Conservation (phyloP, 441 rosid genomes). For the Populus trichocarpa region DNA sequence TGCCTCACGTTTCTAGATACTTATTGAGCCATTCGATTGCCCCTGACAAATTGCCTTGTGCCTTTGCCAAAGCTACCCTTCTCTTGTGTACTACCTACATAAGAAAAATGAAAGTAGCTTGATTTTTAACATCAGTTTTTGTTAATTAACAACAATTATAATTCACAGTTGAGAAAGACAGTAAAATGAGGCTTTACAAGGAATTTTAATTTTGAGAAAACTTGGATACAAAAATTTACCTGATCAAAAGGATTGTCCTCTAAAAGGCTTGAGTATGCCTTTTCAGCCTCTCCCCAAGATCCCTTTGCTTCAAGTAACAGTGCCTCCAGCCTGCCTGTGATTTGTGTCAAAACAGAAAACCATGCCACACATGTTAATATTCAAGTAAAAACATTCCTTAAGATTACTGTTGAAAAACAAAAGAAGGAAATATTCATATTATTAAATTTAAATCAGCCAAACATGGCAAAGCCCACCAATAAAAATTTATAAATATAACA, state of each 20-base stretch:
- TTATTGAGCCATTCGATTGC: conserved; percentile 90
- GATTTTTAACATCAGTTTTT: conserved; percentile 1
- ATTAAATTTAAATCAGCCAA: neutral
- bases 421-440: neutral
- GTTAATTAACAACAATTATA: neutral
- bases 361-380: neutral
- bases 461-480: neutral
- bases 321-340: conserved; percentile 79
- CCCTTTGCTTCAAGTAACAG: conserved; percentile 94
- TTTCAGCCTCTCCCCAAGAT: conserved; percentile 86
- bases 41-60: conserved; percentile 65
- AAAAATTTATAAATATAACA: neutral
- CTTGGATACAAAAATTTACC: conserved; percentile 31
- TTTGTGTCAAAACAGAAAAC: neutral
- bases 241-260: conserved; percentile 93
- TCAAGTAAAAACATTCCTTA: neutral
- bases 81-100: conserved; percentile 75
- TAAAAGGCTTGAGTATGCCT: conserved; percentile 79
- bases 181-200: neutral
- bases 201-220: conserved; percentile 1
- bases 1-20: conserved; percentile 85
- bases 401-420: neutral
- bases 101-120: conserved; percentile 7
- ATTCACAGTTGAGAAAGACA: conserved; percentile 6
- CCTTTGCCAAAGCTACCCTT: conserved; percentile 88